Conservation (phyloP, 2,329 filamentous ascomycete species). For the Exophiala spinifera region DNA sequence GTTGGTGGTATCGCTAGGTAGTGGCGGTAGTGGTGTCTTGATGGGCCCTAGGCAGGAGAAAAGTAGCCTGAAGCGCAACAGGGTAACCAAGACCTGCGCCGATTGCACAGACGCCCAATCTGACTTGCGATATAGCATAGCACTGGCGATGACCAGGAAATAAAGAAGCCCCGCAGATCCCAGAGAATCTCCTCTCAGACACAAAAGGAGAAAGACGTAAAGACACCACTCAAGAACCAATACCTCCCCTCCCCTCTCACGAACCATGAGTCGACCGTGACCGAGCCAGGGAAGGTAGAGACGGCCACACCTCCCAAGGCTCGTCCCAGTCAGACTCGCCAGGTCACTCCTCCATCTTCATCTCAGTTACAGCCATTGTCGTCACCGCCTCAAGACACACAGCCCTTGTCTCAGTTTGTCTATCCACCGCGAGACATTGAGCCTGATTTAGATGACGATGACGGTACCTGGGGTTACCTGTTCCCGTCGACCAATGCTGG, state of each 20-base stretch:
- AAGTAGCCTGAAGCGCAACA: conserved; percentile 78
- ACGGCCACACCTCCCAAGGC: conserved; percentile 68
- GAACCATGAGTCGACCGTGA: conserved; percentile 61
- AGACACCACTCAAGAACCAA: conserved; percentile 59
- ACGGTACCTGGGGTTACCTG: conserved; percentile 92
- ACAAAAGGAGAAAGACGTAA: conserved; percentile 32
- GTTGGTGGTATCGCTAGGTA: not conserved
- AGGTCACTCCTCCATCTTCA: conserved; percentile 46
- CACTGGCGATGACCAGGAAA: conserved; percentile 61
- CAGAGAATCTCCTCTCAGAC: conserved; percentile 65
- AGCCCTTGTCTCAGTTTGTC: conserved; percentile 76
- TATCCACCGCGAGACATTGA: conserved; percentile 69
- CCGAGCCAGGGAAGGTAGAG: conserved; percentile 60
- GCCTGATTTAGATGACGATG: conserved; percentile 78
- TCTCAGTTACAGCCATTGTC: conserved; percentile 49
- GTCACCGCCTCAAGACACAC: conserved; percentile 72
- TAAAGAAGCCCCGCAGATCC: conserved; percentile 82
- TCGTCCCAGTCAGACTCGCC: conserved; percentile 52
- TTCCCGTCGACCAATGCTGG: conserved; percentile 74
- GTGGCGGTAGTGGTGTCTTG: not conserved
- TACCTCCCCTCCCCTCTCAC: conserved; percentile 82
- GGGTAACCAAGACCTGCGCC: conserved; percentile 54
- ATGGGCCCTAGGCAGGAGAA: conserved; percentile 61
- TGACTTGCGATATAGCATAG: conserved; percentile 55
- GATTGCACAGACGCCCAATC: conserved; percentile 26